Percentiles rank a stretch among this genome's conserved stretches.
These are phyloP conservation scores for Pezizomycotina sp. DNA, from an alignment of 2,329 filamentous ascomycete species.

Conservation along the genomic window DNA sequence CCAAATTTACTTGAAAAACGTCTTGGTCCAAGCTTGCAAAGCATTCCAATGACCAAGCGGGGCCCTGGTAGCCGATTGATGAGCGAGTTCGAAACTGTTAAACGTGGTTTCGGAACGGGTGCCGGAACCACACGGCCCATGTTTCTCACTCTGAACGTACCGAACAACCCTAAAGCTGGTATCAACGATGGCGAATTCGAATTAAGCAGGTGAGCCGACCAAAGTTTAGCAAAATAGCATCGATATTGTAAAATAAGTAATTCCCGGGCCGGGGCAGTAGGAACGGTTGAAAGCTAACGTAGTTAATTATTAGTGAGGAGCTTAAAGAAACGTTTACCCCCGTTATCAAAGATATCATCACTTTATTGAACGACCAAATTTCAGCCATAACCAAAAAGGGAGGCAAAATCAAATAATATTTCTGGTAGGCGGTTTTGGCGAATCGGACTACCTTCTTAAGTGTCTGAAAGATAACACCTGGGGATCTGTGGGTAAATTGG, in stretches of 20 bases:
- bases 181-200: constrained; percentile 17
- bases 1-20: constrained; percentile 54
- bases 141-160: constrained; percentile 14
- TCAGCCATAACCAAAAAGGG: constrained; percentile 12
- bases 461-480: constrained; percentile 7
- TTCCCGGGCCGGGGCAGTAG: no score
- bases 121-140: constrained; percentile 9
- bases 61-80: constrained; percentile 17
- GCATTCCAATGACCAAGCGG: constrained; percentile 34
- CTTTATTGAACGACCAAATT: constrained; percentile 12
- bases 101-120: constrained; percentile 10
- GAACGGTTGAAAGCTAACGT: no score
- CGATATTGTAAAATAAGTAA: background rate
- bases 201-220: constrained; percentile 11
- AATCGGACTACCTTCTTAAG: constrained; percentile 15
- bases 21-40: constrained; percentile 51
- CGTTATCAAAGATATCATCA: constrained; percentile 10
- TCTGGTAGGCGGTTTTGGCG: constrained; percentile 15
- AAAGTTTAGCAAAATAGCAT: background rate
- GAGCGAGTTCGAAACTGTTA: constrained; percentile 19
- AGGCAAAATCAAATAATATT: constrained; percentile 15
- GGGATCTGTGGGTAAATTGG: constrained; percentile 9
- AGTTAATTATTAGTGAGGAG: constrained; percentile 16
- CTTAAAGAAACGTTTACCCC: constrained; percentile 16
- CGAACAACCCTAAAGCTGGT: constrained; percentile 7